phyloP scores from a whole-genome alignment of 2,329 filamentous ascomycete species.

The Akanthomyces uredinophilus region DNA sequence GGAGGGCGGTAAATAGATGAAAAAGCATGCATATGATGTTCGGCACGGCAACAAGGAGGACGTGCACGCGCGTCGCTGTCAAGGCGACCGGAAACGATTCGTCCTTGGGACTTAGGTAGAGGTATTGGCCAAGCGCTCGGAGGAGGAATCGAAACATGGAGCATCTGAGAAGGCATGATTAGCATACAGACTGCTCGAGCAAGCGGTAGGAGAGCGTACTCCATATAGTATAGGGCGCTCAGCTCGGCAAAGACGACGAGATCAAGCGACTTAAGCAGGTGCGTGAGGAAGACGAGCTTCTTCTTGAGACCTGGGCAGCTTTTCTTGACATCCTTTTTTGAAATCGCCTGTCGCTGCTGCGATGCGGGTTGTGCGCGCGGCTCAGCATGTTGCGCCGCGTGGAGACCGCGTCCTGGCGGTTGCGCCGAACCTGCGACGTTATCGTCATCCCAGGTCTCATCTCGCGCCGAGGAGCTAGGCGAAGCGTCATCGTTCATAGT shows the following conservation, averaged over 20 bases:
- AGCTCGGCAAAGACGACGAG: constrained; percentile 60
- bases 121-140: constrained; percentile 53
- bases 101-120: constrained; percentile 60
- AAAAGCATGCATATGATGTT: constrained; percentile 57
- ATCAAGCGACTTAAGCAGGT: constrained; percentile 57
- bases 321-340: constrained; percentile 33
- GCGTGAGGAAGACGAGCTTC: constrained; percentile 56
- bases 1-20: constrained; percentile 51
- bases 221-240: constrained; percentile 64
- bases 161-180: constrained; percentile 40
- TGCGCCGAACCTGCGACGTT: not conserved
- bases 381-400: not conserved
- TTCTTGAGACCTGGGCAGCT: constrained; percentile 43
- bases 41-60: constrained; percentile 53
- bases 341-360: constrained; percentile 28
- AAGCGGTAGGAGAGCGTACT: constrained; percentile 40
- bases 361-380: not conserved
- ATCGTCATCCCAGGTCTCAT: constrained; percentile 4
- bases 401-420: not conserved
- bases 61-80: constrained; percentile 51
- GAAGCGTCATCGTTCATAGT: constrained; percentile 50
- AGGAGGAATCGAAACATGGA: constrained; percentile 59
- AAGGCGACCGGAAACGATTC: constrained; percentile 51
- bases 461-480: constrained; percentile 35
- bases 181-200: not conserved